Evolutionary conservation across 75 land plant genomes (phyloP).

Genomic region (Gnetum montanum): DNA sequence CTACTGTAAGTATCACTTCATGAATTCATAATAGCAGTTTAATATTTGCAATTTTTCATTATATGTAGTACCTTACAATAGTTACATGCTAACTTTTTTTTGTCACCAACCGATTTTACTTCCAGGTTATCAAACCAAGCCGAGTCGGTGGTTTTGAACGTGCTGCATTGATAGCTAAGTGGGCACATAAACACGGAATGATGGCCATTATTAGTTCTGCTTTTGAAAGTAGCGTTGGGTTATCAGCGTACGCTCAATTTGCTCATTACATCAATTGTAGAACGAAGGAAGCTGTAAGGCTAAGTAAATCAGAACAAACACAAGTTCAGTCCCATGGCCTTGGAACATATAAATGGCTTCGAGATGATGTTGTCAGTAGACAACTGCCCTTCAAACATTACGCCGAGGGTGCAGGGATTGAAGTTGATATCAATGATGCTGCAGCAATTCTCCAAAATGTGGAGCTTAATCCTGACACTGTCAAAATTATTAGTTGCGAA

Average conservation of each 20-base stretch:
- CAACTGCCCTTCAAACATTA: conserved; percentile 29
- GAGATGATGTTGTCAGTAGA: conserved; percentile 41
- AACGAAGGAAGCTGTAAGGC: conserved; percentile 14
- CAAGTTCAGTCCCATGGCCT: conserved; percentile 73
- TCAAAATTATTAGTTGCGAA: conserved; percentile 12
- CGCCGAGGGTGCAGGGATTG: conserved; percentile 25
- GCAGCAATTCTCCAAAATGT: conserved; percentile 19
- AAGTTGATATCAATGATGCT: conserved; percentile 44
- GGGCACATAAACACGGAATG: conserved; percentile 69
- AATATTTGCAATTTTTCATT: not conserved
- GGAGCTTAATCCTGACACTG: conserved; percentile 21
- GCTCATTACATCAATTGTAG: conserved; percentile 50
- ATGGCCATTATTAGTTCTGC: conserved; percentile 75
- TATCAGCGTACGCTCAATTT: conserved; percentile 76
- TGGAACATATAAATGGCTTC: conserved; percentile 89
- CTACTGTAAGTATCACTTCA: conserved; percentile 48
- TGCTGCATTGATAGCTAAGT: conserved; percentile 53
- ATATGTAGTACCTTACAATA: no score
- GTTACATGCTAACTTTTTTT: no score
- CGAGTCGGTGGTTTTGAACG: conserved; percentile 90
- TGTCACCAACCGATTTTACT: no score
- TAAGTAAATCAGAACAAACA: conserved; percentile 12
- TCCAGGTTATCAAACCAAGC: conserved; percentile 90
- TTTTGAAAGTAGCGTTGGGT: conserved; percentile 77
- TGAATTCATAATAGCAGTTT: not conserved